Percentiles rank a stretch among this genome's conserved stretches.
These are phyloP conservation scores for Cucumis cinereus DNA, from an alignment of 306 rosid genomes.

Conservation along the genomic window DNA sequence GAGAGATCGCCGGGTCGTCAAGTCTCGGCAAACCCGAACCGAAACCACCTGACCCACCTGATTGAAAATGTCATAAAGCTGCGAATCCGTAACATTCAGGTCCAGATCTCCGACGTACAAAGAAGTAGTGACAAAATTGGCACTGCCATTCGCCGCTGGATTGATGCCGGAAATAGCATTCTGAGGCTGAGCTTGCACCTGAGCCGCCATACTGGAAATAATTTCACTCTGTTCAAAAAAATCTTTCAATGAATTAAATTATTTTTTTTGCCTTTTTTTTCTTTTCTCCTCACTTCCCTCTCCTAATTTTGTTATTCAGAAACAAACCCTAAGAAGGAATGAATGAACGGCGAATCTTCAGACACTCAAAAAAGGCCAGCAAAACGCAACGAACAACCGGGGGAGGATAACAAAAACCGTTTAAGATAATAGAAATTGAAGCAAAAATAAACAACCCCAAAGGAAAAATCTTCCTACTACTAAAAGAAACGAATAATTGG, in stretches of 20 bases:
- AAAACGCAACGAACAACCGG: not conserved
- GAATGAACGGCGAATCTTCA: slow-evolving; percentile 3
- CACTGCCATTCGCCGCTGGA: slow-evolving; percentile 18
- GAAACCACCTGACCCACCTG: slow-evolving; percentile 28
- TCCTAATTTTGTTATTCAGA: slow-evolving; percentile 8
- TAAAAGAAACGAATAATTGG: not conserved
- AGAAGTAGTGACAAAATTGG: slow-evolving; percentile 17
- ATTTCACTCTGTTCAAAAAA: not conserved
- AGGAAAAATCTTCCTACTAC: slow-evolving; percentile 4
- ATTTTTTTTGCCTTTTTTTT: not conserved
- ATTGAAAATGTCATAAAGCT: slow-evolving; percentile 23
- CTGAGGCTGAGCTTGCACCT: slow-evolving; percentile 16
- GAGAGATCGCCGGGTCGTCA: slow-evolving; percentile 24
- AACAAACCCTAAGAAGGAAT: slow-evolving; percentile 2
- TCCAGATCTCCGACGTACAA: slow-evolving; percentile 30
- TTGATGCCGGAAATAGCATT: slow-evolving; percentile 1
- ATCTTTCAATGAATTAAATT: not conserved
- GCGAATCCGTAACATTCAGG: slow-evolving; percentile 14
- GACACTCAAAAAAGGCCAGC: slow-evolving; percentile 4
- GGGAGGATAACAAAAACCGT: not conserved
- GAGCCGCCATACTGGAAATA: slow-evolving; percentile 16
- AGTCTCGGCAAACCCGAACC: slow-evolving; percentile 26
- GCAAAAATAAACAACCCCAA: not conserved
- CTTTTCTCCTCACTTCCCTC: not conserved
- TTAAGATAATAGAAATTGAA: not conserved